These are phyloP conservation scores for Cercospora sojina DNA, from an alignment of 2,329 filamentous ascomycete species.

Conservation along the genomic window DNA sequence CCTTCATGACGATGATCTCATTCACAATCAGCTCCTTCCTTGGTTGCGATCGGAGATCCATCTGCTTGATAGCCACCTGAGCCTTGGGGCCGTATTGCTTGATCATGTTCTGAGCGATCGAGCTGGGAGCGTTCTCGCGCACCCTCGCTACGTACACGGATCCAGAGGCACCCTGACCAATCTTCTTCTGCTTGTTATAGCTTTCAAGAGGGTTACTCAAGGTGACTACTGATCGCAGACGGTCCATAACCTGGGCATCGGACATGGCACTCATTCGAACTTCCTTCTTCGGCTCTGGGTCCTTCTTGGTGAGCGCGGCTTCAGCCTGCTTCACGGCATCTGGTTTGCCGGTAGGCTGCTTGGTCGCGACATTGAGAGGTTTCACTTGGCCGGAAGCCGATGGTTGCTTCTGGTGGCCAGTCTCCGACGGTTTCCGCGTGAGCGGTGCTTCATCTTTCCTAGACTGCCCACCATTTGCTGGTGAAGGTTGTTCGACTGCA, in stretches of 20 bases:
- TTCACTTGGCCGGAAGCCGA: constrained; percentile 40
- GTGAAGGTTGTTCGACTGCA: constrained; percentile 31
- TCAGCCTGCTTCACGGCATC: constrained; percentile 85
- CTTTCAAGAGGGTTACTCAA: constrained; percentile 92
- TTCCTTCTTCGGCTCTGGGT: constrained; percentile 73
- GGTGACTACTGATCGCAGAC: constrained; percentile 88
- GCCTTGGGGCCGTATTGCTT: constrained; percentile 76
- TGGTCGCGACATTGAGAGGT: constrained; percentile 54
- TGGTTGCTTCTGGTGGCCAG: constrained; percentile 31
- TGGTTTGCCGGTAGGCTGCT: constrained; percentile 50
- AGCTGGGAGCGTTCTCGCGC: constrained; percentile 81
- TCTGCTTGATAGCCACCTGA: constrained; percentile 98
- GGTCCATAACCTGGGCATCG: constrained; percentile 95
- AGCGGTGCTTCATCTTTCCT: constrained; percentile 30
- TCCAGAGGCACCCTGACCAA: constrained; percentile 95
- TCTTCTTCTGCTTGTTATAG: constrained; percentile 99
- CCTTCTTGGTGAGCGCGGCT: constrained; percentile 72
- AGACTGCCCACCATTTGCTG: constrained; percentile 28
- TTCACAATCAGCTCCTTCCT: constrained; percentile 98
- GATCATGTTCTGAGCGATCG: constrained; percentile 73
- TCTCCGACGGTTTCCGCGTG: constrained; percentile 34
- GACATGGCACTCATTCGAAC: constrained; percentile 99
- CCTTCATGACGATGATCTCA: constrained; percentile 99
- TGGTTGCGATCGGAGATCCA: constrained; percentile 96
- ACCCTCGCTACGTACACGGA: constrained; percentile 98